phyloP scores from a whole-genome alignment of 2,329 filamentous ascomycete species.

The Colletotrichum melonis region DNA sequence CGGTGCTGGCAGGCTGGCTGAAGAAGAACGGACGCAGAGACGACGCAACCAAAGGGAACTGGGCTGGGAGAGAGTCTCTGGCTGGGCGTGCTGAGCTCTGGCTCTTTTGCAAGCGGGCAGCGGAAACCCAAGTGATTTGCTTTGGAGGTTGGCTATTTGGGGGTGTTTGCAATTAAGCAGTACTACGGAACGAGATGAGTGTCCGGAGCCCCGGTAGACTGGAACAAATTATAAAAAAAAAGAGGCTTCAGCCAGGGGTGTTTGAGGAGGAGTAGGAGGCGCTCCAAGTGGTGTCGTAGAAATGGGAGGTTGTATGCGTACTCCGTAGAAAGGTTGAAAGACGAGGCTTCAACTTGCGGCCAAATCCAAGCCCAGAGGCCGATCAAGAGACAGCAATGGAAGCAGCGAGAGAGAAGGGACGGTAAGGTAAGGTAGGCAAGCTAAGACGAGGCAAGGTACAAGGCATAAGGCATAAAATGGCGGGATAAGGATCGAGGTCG shows the following conservation, averaged over 20 bases:
- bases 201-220: not conserved
- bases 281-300: conserved; percentile 19
- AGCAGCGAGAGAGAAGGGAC: not conserved
- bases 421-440: not conserved
- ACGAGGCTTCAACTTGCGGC: conserved; percentile 21
- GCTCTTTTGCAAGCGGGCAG: not conserved
- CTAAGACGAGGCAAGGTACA: not conserved
- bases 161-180: not conserved
- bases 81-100: conserved; percentile 13
- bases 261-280: not conserved
- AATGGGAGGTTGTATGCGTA: not conserved
- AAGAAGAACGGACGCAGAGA: not conserved
- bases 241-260: conserved; percentile 6
- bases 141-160: not conserved
- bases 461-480: not conserved
- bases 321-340: not conserved
- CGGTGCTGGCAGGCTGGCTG: not conserved
- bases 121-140: not conserved
- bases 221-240: not conserved
- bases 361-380: conserved; percentile 16
- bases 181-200: not conserved
- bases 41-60: conserved; percentile 1
- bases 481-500: conserved; percentile 6
- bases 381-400: conserved; percentile 6
- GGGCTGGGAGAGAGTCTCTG: not conserved